Percentiles rank a stretch among this genome's conserved stretches.
phyloP scores from a whole-genome alignment of 257 asterid genomes.

The Oldenlandia corymbosa region DNA sequence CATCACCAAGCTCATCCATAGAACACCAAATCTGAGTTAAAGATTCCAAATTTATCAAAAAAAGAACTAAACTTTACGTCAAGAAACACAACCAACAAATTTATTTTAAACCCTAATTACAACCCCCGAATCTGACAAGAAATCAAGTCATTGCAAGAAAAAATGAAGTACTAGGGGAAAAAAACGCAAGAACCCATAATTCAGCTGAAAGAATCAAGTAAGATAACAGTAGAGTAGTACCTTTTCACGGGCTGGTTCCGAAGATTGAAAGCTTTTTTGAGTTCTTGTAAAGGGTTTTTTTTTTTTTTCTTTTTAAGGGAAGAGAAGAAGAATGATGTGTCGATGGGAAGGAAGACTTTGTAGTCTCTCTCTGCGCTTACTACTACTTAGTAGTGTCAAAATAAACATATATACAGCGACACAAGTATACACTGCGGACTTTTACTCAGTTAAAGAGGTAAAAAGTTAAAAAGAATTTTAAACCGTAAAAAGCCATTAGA shows the following conservation, averaged over 20 bases:
- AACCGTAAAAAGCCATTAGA: too few species aligned
- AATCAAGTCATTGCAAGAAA: constrained; percentile 4
- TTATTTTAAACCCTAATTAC: constrained; percentile 35
- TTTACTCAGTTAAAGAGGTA: too few species aligned
- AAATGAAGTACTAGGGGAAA: neutral
- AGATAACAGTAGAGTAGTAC: constrained; percentile 24
- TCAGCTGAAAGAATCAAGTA: constrained; percentile 5
- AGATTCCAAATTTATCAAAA: constrained; percentile 27
- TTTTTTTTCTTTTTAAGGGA: too few species aligned
- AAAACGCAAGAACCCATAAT: neutral
- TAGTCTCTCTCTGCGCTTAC: too few species aligned
- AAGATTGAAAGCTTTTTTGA: constrained; percentile 29
- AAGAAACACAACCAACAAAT: constrained; percentile 2
- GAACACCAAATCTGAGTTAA: constrained; percentile 28
- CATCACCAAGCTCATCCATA: constrained; percentile 57
- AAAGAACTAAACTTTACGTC: constrained; percentile 17
- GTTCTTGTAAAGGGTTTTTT: constrained; percentile 31
- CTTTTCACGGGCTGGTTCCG: constrained; percentile 27
- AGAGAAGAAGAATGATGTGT: constrained; percentile 20
- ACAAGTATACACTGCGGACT: too few species aligned
- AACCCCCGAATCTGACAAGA: constrained; percentile 23
- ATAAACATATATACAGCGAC: too few species aligned
- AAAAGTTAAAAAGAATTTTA: too few species aligned
- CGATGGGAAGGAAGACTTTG: too few species aligned
- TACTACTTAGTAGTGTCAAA: too few species aligned